Evolutionary conservation across 371 early-diverging fungal genomes (phyloP).

Genomic region (Nematocida major): DNA sequence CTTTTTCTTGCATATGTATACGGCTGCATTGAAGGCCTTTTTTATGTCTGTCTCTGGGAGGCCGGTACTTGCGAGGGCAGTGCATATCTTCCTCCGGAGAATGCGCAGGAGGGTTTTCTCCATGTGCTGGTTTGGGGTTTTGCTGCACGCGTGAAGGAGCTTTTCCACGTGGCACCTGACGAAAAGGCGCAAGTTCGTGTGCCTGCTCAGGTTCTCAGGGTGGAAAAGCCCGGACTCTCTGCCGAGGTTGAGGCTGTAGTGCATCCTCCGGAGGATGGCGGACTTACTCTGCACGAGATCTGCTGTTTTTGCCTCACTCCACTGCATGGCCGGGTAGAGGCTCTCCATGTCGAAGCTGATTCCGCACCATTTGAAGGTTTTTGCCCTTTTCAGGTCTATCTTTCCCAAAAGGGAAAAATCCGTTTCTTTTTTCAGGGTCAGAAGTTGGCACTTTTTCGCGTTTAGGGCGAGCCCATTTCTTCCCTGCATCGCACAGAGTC

Average conservation of each 20-base stretch:
- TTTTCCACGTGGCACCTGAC: background rate
- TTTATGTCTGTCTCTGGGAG: no score
- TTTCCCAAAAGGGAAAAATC: background rate
- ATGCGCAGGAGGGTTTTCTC: no score
- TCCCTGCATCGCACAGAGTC: background rate
- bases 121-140: no score
- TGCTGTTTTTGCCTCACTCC: background rate
- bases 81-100: no score
- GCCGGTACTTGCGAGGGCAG: no score
- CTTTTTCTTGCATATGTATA: no score
- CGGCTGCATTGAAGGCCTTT: no score
- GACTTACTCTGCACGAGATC: background rate
- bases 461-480: conserved; percentile 1
- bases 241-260: background rate
- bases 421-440: background rate
- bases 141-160: no score
- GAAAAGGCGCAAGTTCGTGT: background rate
- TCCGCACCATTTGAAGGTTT: conserved; percentile 31
- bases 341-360: conserved; percentile 3
- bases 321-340: background rate
- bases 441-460: conserved; percentile 1
- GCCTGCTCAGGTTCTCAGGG: background rate
- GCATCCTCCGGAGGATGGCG: background rate
- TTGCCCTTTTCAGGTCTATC: background rate
- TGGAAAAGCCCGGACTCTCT: background rate